phyloP scores from a whole-genome alignment of 208 protist genomes.

The Tritrichomonas musculus region DNA sequence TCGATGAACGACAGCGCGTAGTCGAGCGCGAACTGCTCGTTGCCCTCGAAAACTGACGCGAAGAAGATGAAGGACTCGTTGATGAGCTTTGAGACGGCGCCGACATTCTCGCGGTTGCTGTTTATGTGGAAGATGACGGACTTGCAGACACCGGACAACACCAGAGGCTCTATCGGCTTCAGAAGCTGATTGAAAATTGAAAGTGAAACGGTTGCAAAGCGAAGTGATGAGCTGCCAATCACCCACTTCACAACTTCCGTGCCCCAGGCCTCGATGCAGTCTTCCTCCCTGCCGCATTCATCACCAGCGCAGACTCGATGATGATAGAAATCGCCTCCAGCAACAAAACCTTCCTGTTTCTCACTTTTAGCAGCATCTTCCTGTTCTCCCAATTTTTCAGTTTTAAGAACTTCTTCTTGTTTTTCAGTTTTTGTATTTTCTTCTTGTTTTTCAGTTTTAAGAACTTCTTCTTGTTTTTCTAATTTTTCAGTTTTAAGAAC shows the following conservation, averaged over 20 bases:
- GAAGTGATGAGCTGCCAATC: background rate
- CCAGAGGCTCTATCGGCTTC: background rate
- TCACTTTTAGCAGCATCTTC: no score
- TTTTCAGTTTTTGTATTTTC: no score
- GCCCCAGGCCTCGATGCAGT: background rate
- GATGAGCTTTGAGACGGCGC: background rate
- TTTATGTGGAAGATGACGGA: background rate
- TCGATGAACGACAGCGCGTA: background rate
- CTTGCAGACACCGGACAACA: background rate
- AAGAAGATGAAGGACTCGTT: background rate
- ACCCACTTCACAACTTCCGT: background rate
- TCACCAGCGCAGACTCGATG: no score
- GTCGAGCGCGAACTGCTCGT: background rate
- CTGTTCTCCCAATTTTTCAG: no score
- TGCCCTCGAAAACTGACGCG: background rate
- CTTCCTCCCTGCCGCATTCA: background rate
- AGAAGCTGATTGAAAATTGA: background rate
- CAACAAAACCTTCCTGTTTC: no score
- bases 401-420: no score
- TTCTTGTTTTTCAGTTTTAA: no score
- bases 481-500: no score
- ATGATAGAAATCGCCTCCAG: no score
- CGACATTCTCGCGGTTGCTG: background rate
- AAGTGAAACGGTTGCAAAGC: background rate
- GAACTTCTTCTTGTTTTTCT: no score